Percentiles rank a stretch among this genome's conserved stretches.
phyloP scores from a whole-genome alignment of 73 alveolate species.

The Effrenium voratum region DNA sequence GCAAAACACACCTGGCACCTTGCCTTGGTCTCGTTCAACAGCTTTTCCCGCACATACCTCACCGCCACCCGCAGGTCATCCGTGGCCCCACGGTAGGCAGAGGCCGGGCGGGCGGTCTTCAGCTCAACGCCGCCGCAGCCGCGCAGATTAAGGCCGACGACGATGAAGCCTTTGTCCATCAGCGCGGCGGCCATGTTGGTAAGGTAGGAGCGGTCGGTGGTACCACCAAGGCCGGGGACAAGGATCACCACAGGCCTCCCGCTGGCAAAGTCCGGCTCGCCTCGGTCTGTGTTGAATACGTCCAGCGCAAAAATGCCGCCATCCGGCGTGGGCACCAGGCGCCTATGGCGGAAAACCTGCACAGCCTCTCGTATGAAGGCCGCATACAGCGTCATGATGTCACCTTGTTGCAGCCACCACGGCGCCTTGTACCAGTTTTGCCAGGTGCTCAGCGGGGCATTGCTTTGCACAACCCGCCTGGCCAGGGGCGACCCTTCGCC shows the following conservation, averaged over 20 bases:
- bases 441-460: background rate
- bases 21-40: background rate
- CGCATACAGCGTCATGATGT: conserved; percentile 34
- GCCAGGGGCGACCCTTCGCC: background rate
- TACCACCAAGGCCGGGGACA: conserved; percentile 65
- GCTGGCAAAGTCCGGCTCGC: background rate
- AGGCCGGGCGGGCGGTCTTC: conserved; percentile 44
- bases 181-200: conserved; percentile 41
- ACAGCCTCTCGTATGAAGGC: conserved; percentile 9
- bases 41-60: background rate
- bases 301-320: background rate
- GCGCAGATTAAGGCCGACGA: conserved; percentile 56
- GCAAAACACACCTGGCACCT: background rate
- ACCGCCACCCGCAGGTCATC: conserved; percentile 31
- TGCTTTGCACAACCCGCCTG: background rate
- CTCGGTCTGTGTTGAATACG: background rate
- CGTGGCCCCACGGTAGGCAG: conserved; percentile 59
- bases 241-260: conserved; percentile 3
- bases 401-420: conserved; percentile 85
- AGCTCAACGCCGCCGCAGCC: conserved; percentile 38
- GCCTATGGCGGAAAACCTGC: background rate
- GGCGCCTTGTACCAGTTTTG: conserved; percentile 70
- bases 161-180: conserved; percentile 26
- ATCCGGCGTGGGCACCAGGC: background rate
- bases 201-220: conserved; percentile 27